These are phyloP conservation scores for Styphnolobium japonicum DNA, from an alignment of 306 rosid genomes.

Conservation along the genomic window DNA sequence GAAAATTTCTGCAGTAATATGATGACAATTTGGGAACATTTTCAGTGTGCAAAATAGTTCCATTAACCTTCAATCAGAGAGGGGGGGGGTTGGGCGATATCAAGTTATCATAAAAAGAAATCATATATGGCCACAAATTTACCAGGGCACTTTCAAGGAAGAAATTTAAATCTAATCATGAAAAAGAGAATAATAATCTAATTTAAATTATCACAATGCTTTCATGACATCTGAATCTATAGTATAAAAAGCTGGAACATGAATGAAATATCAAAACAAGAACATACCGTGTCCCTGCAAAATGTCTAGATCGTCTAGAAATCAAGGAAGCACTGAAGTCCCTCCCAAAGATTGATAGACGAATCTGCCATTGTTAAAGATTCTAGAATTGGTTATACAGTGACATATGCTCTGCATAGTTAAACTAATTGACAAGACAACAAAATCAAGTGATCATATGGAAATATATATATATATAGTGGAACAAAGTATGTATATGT, in stretches of 20 bases:
- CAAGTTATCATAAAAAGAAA: background rate
- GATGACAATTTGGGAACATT: background rate
- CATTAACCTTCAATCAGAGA: constrained; percentile 12
- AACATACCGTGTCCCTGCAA: constrained; percentile 96
- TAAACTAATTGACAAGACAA: constrained; percentile 12
- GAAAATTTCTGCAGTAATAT: background rate
- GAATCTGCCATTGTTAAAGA: constrained; percentile 51
- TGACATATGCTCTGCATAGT: background rate
- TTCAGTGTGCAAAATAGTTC: background rate
- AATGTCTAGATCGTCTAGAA: constrained; percentile 95
- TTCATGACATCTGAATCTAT: constrained; percentile 17
- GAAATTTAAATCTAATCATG: background rate
- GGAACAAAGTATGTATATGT: no score
- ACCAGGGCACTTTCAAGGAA: constrained; percentile 2
- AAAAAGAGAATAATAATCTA: background rate
- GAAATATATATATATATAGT: no score
- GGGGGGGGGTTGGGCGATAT: background rate
- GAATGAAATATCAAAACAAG: background rate
- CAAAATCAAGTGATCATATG: background rate
- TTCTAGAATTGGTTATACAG: constrained; percentile 14
- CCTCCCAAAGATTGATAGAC: constrained; percentile 89
- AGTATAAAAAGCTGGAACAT: background rate
- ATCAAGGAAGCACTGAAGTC: constrained; percentile 81
- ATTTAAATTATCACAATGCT: background rate
- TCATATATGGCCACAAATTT: background rate